These are phyloP conservation scores for Aspergillus calidoustus DNA, from an alignment of 2,329 filamentous ascomycete genomes.

Conservation along the genomic window DNA sequence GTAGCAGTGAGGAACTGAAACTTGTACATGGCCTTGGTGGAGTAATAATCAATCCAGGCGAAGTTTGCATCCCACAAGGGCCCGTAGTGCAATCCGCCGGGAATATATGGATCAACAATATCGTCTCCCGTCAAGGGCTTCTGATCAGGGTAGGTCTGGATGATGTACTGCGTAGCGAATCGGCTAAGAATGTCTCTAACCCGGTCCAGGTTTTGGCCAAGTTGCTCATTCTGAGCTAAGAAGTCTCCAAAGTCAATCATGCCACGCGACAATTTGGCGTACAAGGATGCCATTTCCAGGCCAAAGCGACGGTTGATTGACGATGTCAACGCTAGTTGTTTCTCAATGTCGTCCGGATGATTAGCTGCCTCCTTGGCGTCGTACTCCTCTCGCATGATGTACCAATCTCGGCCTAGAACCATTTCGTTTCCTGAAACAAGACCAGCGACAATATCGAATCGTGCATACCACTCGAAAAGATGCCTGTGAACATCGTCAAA, in stretches of 20 bases:
- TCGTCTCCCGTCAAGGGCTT: slow-evolving; percentile 62
- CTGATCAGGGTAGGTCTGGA: slow-evolving; percentile 65
- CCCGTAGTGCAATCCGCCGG: slow-evolving; percentile 70
- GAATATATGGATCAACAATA: slow-evolving; percentile 74
- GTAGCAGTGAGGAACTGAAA: slow-evolving; percentile 69
- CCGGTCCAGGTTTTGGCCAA: slow-evolving; percentile 50
- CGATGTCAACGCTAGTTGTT: slow-evolving; percentile 70
- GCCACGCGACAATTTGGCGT: slow-evolving; percentile 68
- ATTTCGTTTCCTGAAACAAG: slow-evolving; percentile 80
- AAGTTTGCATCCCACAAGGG: slow-evolving; percentile 76
- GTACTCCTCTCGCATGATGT: slow-evolving; percentile 66
- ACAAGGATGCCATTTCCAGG: slow-evolving; percentile 78
- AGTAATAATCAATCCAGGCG: slow-evolving; percentile 75
- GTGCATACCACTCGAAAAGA: slow-evolving; percentile 84
- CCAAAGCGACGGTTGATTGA: slow-evolving; percentile 73
- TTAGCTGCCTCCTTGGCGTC: slow-evolving; percentile 63
- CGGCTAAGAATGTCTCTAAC: slow-evolving; percentile 61
- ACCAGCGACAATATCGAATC: slow-evolving; percentile 84
- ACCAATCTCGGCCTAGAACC: slow-evolving; percentile 78
- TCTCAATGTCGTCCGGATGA: slow-evolving; percentile 66
- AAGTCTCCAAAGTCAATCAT: slow-evolving; percentile 70
- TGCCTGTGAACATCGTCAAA: slow-evolving; percentile 72
- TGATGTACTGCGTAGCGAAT: slow-evolving; percentile 65
- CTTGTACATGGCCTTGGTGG: slow-evolving; percentile 78
- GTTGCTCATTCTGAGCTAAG: slow-evolving; percentile 60